phyloP scores from a whole-genome alignment of 495 filamentous ascomycete species.

The Penicillium angulare region DNA sequence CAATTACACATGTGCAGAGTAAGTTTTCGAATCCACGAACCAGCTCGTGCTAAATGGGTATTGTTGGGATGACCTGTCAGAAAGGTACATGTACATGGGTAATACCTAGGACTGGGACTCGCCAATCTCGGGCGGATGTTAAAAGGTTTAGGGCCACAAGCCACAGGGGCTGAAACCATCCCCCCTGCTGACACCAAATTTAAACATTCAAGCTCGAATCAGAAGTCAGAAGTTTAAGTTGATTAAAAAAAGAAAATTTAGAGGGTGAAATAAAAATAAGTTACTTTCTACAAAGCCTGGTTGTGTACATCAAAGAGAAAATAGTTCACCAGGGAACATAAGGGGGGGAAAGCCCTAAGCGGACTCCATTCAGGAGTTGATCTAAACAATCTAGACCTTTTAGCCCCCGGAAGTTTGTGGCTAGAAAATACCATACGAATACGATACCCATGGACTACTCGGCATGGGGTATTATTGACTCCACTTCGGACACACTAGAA shows the following conservation, averaged over 20 bases:
- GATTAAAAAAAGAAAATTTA: not conserved
- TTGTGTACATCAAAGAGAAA: not conserved
- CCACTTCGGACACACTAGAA: not conserved
- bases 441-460: too few species aligned
- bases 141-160: constrained; percentile 11
- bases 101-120: not conserved
- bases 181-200: too few species aligned
- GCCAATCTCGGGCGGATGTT: too few species aligned
- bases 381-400: constrained; percentile 23
- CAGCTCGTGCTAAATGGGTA: constrained; percentile 9
- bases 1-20: too few species aligned
- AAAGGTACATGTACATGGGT: too few species aligned
- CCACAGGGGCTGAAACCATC: constrained; percentile 18
- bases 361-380: constrained; percentile 14
- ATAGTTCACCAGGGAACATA: too few species aligned
- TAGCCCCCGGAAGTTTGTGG: constrained; percentile 6
- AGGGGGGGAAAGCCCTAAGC: constrained; percentile 5
- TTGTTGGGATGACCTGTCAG: constrained; percentile 5
- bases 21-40: not conserved
- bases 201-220: too few species aligned
- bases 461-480: too few species aligned
- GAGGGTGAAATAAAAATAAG: not conserved
- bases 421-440: constrained; percentile 1
- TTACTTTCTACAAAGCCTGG: not conserved
- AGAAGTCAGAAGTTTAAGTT: too few species aligned